These are phyloP conservation scores for Euclidium syriacum DNA, from an alignment of 345 rosid genomes.

Conservation along the genomic window DNA sequence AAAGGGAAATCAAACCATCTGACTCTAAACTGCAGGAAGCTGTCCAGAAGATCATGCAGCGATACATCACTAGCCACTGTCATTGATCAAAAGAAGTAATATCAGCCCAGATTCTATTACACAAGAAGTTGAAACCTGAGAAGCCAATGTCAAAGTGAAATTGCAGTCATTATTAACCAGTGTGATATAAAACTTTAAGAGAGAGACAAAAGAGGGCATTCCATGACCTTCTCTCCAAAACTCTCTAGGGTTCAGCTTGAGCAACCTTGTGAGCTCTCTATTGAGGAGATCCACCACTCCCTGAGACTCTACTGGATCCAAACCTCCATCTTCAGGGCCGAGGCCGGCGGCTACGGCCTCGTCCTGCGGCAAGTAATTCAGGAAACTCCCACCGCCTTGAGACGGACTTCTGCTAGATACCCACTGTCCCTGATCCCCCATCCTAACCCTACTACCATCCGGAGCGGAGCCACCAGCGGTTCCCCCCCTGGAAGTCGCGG, in stretches of 20 bases:
- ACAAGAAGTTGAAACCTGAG: background rate
- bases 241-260: conserved; percentile 67
- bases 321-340: conserved; percentile 69
- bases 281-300: conserved; percentile 89
- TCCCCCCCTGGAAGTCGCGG: conserved; percentile 7
- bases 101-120: conserved; percentile 2
- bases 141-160: background rate
- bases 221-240: conserved; percentile 82
- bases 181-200: background rate
- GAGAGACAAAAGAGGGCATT: background rate
- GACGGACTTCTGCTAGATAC: conserved; percentile 32
- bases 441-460: conserved; percentile 33
- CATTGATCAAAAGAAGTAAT: background rate
- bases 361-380: conserved; percentile 88
- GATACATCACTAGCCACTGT: conserved; percentile 77
- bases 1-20: conserved; percentile 97
- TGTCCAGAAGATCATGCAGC: conserved; percentile 70
- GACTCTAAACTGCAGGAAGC: conserved; percentile 75
- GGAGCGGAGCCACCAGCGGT: conserved; percentile 13
- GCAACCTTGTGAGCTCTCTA: conserved; percentile 72
- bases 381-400: conserved; percentile 50
- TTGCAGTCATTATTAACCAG: background rate
- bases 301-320: conserved; percentile 93
- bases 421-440: conserved; percentile 44
- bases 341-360: conserved; percentile 91